Conservation (phyloP, 2,329 filamentous ascomycete genomes). For the Pseudogymnoascus sp. region DNA sequence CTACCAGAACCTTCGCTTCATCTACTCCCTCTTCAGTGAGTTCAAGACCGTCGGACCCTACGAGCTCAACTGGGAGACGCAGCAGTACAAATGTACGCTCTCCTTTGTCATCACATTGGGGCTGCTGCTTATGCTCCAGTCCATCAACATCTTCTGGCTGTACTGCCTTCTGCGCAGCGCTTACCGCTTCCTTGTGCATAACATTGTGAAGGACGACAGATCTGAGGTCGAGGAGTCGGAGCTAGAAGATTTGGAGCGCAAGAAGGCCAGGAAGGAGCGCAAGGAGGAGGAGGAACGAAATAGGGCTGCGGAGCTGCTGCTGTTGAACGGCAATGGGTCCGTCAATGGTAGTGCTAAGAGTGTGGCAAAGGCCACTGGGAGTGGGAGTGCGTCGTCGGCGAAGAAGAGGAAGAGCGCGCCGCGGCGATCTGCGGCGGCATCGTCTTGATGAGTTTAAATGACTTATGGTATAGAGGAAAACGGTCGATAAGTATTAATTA, state of each 20-base stretch:
- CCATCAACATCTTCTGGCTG: constrained; percentile 70
- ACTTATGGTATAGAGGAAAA: constrained; percentile 1
- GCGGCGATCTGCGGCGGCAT: not conserved
- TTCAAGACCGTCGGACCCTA: constrained; percentile 64
- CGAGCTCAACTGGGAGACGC: constrained; percentile 62
- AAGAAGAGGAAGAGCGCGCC: constrained; percentile 15
- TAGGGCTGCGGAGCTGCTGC: constrained; percentile 5
- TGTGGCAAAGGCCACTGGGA: not conserved
- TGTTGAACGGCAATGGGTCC: constrained; percentile 6
- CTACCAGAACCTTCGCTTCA: constrained; percentile 66
- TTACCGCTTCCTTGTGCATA: constrained; percentile 54
- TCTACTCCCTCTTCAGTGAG: constrained; percentile 63
- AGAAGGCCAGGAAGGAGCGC: constrained; percentile 28
- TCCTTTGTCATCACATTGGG: constrained; percentile 55
- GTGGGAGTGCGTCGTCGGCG: not conserved
- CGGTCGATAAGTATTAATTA: not conserved
- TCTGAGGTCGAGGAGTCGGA: constrained; percentile 56
- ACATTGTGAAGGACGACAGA: constrained; percentile 56
- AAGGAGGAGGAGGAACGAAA: constrained; percentile 19
- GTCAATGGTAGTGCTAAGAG: not conserved
- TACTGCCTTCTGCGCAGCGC: constrained; percentile 66
- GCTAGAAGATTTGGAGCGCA: constrained; percentile 20
- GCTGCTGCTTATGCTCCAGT: constrained; percentile 58
- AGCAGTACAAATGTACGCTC: constrained; percentile 67
- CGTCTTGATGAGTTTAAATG: not conserved